A percentile compares a stretch with the other conserved stretches of the same genome.
phyloP scores from a whole-genome alignment of 208 protist genomes.

The Acanthamoeba pearcei region DNA sequence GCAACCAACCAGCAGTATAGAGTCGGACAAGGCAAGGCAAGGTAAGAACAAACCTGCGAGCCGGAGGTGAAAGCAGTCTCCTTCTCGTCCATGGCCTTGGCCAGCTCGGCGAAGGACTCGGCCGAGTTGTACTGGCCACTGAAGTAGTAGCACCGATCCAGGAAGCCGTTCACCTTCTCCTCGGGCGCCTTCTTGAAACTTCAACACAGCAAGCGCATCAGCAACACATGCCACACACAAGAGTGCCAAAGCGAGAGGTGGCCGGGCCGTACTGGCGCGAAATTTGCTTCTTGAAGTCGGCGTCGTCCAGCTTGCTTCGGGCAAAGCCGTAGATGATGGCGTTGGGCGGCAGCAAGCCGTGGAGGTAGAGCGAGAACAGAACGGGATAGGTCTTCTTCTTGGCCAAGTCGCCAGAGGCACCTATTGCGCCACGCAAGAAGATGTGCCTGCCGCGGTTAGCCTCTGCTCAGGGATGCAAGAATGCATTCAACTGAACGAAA shows the following conservation, averaged over 20 bases:
- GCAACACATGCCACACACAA: background rate
- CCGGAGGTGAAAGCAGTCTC: background rate
- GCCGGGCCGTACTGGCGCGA: background rate
- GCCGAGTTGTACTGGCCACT: conserved; percentile 80
- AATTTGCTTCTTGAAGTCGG: conserved; percentile 79
- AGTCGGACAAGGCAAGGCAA: background rate
- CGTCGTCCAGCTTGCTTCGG: conserved; percentile 77
- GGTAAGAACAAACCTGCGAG: background rate
- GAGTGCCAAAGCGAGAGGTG: background rate
- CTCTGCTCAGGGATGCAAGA: background rate
- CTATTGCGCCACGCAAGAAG: background rate
- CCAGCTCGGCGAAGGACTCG: conserved; percentile 67
- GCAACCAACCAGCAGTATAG: too few species aligned
- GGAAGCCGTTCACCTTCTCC: conserved; percentile 79
- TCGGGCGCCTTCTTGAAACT: conserved; percentile 77
- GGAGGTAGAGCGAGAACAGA: conserved; percentile 81
- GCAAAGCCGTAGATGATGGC: conserved; percentile 85
- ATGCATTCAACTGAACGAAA: background rate
- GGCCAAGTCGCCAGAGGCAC: conserved; percentile 80
- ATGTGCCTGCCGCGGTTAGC: background rate
- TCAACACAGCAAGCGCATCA: background rate
- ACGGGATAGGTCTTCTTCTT: conserved; percentile 86
- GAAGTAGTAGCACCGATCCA: conserved; percentile 79
- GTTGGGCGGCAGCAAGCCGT: conserved; percentile 78
- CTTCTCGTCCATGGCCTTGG: conserved; percentile 53